Base-by-base conservation (phyloP, 2,329 filamentous ascomycete species). In the Microsporum canis region DNA sequence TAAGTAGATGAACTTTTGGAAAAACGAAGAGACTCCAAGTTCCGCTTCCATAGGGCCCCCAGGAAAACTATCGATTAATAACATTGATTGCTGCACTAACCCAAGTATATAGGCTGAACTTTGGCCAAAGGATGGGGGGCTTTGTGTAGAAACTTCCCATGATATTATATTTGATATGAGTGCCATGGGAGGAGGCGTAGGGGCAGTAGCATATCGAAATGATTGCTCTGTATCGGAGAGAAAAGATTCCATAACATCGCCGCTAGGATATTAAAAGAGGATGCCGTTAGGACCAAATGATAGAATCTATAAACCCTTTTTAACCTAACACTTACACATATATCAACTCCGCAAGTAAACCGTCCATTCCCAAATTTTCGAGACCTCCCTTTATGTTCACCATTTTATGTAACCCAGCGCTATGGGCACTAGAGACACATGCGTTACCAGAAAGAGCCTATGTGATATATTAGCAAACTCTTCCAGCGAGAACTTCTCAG, bases 291-390 rank as follows among this genome's bases (percentile, higher is more conserved):
- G 14, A 38, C 31, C 39, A 23, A 2, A 5, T 1, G 51, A 27
- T 17, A 8, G 14, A 6, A 27, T 53, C n/a, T 31, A 33, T 53
- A 2, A 43, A 2, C 38, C 47, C 14, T 55, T 43, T 17, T 49
- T n/a, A 31, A 55, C 41, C 6, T 5, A 55, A 31, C 10, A 34
- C 61, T 62, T 51, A 62, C 61, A 62, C 56, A 39, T 60, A 31
- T 39, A 62, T 57, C 23, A 62, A 49, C 43, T 62, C 57, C 3
- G 23, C 57, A 38, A 62, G 61, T 27, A 62, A 34, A n/a, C 61
- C 61, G 4, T 60, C 36, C 34, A 60, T 59, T 12, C 61, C 61
- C 47, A 62, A 14, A 5, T 60, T 60, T 31, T 31, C 34, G 23
- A 57, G 51, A 8, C 61, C 61, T 14, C 61, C 61, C 38, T 53